Percentiles rank a stretch among this genome's conserved stretches.
Evolutionary conservation across 1,139 yeast genomes (phyloP).

Genomic region (Yamadazyma epiphylla): DNA sequence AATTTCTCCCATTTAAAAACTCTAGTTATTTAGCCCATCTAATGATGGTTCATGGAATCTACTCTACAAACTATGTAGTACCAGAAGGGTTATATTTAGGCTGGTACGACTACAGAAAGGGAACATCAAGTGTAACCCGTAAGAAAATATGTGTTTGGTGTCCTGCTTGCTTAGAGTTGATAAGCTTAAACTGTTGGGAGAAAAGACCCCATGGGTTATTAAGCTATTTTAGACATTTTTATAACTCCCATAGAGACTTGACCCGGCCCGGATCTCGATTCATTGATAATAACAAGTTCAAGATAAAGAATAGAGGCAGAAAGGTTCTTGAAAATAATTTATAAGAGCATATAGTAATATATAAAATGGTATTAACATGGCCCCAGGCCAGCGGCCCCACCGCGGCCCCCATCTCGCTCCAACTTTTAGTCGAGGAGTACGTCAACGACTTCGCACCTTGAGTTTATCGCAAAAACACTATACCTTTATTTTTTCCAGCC

Average conservation of each 20-base stretch:
- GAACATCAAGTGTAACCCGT: background rate
- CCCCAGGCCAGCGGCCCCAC: no score
- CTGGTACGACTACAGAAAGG: background rate
- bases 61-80: slow-evolving; percentile 25
- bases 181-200: slow-evolving; percentile 14
- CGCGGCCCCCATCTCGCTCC: no score
- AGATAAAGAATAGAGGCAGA: slow-evolving; percentile 1
- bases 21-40: slow-evolving; percentile 31
- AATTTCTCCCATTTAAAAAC: slow-evolving; percentile 30
- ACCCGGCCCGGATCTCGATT: background rate
- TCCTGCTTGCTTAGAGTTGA: slow-evolving; percentile 12
- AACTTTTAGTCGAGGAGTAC: no score
- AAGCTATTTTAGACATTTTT: slow-evolving; percentile 14
- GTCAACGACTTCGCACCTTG: no score
- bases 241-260: slow-evolving; percentile 6
- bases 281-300: background rate
- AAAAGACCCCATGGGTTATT: slow-evolving; percentile 10
- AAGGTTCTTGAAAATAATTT: no score
- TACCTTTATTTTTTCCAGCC: slow-evolving; percentile 1
- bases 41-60: slow-evolving; percentile 33
- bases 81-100: slow-evolving; percentile 9
- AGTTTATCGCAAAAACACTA: no score
- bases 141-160: slow-evolving; percentile 10
- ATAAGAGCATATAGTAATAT: no score
- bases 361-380: no score